phyloP scores from a whole-genome alignment of 371 early-diverging fungal species.

The Capniomyces stellatus region DNA sequence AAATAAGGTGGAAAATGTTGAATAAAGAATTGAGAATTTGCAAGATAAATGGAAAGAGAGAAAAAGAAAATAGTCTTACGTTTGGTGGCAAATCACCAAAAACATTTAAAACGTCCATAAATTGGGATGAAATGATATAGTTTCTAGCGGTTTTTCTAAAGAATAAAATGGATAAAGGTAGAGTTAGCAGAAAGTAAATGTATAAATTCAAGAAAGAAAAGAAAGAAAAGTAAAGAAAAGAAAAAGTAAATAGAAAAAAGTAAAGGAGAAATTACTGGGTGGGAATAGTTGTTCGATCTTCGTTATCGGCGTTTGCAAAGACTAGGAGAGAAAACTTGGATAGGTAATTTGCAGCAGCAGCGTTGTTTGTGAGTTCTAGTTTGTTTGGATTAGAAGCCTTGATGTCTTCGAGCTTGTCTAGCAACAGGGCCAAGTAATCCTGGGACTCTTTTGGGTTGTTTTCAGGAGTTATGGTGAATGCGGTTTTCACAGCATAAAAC shows the following conservation, averaged over 20 bases:
- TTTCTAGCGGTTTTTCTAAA: conserved; percentile 14
- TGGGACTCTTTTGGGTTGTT: background rate
- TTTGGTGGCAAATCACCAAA: conserved; percentile 7
- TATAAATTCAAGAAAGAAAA: background rate
- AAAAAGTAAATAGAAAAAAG: background rate
- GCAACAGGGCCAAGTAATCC: background rate
- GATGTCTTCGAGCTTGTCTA: conserved; percentile 2
- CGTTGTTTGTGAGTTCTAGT: conserved; percentile 60
- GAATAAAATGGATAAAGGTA: too few relatives aligned
- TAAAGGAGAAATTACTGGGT: conserved; percentile 32
- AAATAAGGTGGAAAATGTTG: too few relatives aligned
- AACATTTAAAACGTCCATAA: conserved; percentile 13
- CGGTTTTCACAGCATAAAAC: conserved; percentile 3
- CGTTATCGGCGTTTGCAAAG: conserved; percentile 82
- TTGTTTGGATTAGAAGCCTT: conserved; percentile 11
- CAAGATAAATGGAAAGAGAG: conserved; percentile 58
- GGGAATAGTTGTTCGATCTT: conserved; percentile 64
- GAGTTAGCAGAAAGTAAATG: too few relatives aligned
- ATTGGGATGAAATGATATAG: conserved; percentile 22
- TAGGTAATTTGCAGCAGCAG: conserved; percentile 63
- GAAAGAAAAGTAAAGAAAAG: too few relatives aligned
- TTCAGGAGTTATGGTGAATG: background rate
- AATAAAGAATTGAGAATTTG: conserved; percentile 67
- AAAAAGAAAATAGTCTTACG: background rate
- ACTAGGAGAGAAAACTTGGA: conserved; percentile 77